phyloP scores from a whole-genome alignment of 352 stramenopile genomes.

The Pythium myriotylum region DNA sequence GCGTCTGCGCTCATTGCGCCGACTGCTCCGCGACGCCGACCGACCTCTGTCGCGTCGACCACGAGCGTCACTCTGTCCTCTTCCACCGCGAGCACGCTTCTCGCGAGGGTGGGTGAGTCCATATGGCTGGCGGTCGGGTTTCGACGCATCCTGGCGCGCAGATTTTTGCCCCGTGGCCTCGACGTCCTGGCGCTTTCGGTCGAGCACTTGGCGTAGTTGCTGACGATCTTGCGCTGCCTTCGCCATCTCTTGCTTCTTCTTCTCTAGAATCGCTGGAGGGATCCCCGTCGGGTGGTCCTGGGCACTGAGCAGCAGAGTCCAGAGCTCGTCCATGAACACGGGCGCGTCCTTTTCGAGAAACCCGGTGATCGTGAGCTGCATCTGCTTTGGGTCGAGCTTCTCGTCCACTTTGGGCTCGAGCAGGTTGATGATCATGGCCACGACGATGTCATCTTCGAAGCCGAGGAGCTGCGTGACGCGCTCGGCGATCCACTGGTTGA shows the following conservation, averaged over 20 bases:
- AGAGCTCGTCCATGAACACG: conserved; percentile 89
- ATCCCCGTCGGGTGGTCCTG: conserved; percentile 89
- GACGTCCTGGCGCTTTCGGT: conserved; percentile 46
- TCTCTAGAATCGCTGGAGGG: conserved; percentile 79
- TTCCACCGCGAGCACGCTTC: not conserved
- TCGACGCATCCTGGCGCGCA: not conserved
- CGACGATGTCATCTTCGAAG: conserved; percentile 93
- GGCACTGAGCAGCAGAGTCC: conserved; percentile 87
- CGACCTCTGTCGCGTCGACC: conserved; percentile 1
- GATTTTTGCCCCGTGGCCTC: not conserved
- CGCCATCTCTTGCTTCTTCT: conserved; percentile 91
- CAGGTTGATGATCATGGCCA: conserved; percentile 83
- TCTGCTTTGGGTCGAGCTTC: conserved; percentile 75
- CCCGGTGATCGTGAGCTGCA: conserved; percentile 89
- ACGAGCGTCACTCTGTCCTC: not conserved
- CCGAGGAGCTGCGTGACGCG: conserved; percentile 85
- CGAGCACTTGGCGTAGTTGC: conserved; percentile 58
- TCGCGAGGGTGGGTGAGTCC: conserved; percentile 15
- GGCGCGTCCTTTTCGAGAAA: conserved; percentile 91
- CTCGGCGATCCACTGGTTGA: conserved; percentile 88
- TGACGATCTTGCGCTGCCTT: conserved; percentile 57
- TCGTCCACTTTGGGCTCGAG: conserved; percentile 80
- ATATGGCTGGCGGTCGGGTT: conserved; percentile 4
- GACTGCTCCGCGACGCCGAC: conserved; percentile 18
- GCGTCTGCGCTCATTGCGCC: conserved; percentile 21